Evolutionary conservation across 306 rosid genomes (phyloP).

Genomic region (Rosa multiflora): DNA sequence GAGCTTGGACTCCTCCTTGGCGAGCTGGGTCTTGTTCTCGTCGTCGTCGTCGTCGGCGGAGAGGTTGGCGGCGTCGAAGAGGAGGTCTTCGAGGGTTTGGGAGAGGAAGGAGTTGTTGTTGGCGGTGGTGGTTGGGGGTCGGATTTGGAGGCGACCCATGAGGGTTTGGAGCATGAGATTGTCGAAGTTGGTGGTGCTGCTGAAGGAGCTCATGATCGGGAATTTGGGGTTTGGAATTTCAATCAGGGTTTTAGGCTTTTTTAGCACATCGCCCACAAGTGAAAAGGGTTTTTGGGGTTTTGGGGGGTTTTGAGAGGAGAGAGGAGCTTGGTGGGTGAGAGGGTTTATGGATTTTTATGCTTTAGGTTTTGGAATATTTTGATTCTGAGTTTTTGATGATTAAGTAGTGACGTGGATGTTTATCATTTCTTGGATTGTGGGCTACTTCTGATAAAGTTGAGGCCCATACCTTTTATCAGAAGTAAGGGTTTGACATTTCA

Average conservation of each 20-base stretch:
- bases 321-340: background rate
- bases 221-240: background rate
- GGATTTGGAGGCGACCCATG: conserved; percentile 70
- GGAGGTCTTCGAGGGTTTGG: conserved; percentile 79
- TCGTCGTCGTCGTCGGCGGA: conserved; percentile 39
- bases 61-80: conserved; percentile 44
- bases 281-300: background rate
- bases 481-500: too few species aligned
- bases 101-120: conserved; percentile 38
- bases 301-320: background rate
- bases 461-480: too few species aligned
- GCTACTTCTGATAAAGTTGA: too few species aligned
- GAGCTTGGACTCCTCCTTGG: conserved; percentile 51
- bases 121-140: conserved; percentile 34
- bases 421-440: too few species aligned
- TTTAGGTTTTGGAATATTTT: background rate
- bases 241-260: conserved; percentile 24
- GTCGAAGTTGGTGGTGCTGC: conserved; percentile 48
- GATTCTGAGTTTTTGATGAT: background rate
- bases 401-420: background rate
- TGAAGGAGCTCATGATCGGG: conserved; percentile 52
- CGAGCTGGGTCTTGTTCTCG: conserved; percentile 44
- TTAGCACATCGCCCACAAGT: background rate
- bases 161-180: conserved; percentile 64
- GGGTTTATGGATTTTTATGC: background rate